Base-by-base conservation (phyloP, 768 basidiomycete genomes). In the Amanita phalloides region DNA sequence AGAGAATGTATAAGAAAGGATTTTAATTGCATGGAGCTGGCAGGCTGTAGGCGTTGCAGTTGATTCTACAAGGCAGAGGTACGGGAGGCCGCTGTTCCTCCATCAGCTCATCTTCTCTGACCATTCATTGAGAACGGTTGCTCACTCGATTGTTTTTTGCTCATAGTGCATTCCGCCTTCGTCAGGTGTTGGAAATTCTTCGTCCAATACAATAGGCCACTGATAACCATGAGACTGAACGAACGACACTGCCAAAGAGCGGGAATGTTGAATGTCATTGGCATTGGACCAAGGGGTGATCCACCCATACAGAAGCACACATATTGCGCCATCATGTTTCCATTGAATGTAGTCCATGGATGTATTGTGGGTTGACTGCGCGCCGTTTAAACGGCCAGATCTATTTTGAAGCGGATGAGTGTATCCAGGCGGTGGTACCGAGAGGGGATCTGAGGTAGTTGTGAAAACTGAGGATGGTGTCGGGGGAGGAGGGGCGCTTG, bases 11-110 rank as follows among this genome's bases (percentile, higher is more conserved):
- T 71, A 69, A 33, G 79, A 74, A 4, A 88, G 71, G 13, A 86
- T 74, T 51, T 76, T 72, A 41, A 88, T 67, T 3, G 85, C 83
- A 60, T 85, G 84, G 10, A 67, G 56, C 61, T 89, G 86, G 38
- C 70, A 60, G n/a, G 75, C 65, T 28, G 78, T 82, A 2, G 85
- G 83, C 43, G 60, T 62, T 30, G 64, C 72, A 36, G 65, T 63
- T 20, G 74, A 68, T 11, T 73, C 71, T 3, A 57, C 54, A 25
- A 87, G 71, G 25, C 71, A 71, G 21, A 88, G 71, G 61, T 78
- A 87, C 1, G 71, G 61, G 48, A 77, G 67, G 4, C 72, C 74
- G 30, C 82, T 83, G 50, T 1, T 48, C 42, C 17, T 39, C 49
- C n/a, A 32, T 43, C 58, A 51, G 58, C 57, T 54, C 32, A 48